Conservation (phyloP, 1,284 basidiomycete genomes). For the Ceratobasidium sp. region DNA sequence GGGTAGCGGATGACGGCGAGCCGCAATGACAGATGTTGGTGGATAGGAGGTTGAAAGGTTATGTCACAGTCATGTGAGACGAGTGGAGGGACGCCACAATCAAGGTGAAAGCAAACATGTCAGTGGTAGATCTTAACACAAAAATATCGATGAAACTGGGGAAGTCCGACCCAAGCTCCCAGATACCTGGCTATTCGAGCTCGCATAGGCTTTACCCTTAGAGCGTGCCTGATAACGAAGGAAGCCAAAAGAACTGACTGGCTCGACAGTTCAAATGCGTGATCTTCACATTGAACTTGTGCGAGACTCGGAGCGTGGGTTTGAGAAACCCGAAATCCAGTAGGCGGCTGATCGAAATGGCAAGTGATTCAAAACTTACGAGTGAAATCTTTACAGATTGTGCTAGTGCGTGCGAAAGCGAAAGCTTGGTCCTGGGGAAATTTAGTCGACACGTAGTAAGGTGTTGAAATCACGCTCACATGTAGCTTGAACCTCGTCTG, state of each 20-base stretch:
- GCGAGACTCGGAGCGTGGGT: no score
- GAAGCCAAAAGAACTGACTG: no score
- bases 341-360: not conserved
- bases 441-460: conserved; percentile 42
- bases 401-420: conserved; percentile 91
- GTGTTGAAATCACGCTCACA: conserved; percentile 62
- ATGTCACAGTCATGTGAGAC: not conserved
- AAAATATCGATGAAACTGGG: not conserved
- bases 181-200: not conserved
- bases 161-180: not conserved
- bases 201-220: not conserved
- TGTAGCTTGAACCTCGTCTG: conserved; percentile 92
- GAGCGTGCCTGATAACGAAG: not conserved
- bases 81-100: not conserved
- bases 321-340: no score
- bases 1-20: not conserved
- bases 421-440: conserved; percentile 84
- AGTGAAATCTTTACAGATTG: conserved; percentile 97
- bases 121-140: not conserved
- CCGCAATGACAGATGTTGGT: not conserved
- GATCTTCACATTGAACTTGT: no score
- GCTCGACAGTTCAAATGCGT: no score
- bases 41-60: not conserved
- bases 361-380: conserved; percentile 53
- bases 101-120: not conserved